Percentiles rank a stretch among this genome's conserved stretches.
phyloP scores from a whole-genome alignment of 768 basidiomycete genomes.

The Fomitopsis pulvina region DNA sequence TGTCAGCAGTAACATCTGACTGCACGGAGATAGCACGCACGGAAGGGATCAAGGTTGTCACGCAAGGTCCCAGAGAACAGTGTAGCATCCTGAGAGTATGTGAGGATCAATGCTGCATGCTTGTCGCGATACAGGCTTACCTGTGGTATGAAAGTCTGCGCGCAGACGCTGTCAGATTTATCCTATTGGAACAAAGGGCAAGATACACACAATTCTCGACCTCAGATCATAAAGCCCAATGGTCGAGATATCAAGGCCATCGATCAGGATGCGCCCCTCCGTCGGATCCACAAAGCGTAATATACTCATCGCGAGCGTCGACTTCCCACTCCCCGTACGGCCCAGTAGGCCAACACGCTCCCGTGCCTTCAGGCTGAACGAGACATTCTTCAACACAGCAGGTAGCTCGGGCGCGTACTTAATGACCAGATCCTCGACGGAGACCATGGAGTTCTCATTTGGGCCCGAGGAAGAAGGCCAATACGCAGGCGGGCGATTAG shows the following conservation, averaged over 20 bases:
- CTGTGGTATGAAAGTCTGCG: constrained; percentile 75
- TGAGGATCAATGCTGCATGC: no score
- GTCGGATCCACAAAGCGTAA: constrained; percentile 81
- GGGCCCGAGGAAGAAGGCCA: constrained; percentile 75
- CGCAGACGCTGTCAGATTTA: background rate
- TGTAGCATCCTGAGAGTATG: constrained; percentile 48
- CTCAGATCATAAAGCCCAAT: constrained; percentile 83
- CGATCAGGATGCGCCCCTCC: constrained; percentile 70
- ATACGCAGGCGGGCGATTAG: constrained; percentile 77
- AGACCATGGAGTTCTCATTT: constrained; percentile 46
- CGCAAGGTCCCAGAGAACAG: constrained; percentile 77
- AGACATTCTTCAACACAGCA: constrained; percentile 67
- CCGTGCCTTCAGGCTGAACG: constrained; percentile 62
- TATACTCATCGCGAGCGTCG: constrained; percentile 81
- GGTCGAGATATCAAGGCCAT: constrained; percentile 81
- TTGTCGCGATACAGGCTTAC: no score
- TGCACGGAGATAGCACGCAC: constrained; percentile 23
- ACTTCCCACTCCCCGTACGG: constrained; percentile 78
- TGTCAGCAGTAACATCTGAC: background rate
- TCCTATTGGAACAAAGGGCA: background rate
- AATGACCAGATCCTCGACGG: constrained; percentile 69
- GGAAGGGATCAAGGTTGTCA: constrained; percentile 71
- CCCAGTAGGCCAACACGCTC: constrained; percentile 80
- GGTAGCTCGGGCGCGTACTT: constrained; percentile 85
- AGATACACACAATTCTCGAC: constrained; percentile 53